phyloP scores from a whole-genome alignment of 2,329 filamentous ascomycete genomes.

The Xylaria sp. region DNA sequence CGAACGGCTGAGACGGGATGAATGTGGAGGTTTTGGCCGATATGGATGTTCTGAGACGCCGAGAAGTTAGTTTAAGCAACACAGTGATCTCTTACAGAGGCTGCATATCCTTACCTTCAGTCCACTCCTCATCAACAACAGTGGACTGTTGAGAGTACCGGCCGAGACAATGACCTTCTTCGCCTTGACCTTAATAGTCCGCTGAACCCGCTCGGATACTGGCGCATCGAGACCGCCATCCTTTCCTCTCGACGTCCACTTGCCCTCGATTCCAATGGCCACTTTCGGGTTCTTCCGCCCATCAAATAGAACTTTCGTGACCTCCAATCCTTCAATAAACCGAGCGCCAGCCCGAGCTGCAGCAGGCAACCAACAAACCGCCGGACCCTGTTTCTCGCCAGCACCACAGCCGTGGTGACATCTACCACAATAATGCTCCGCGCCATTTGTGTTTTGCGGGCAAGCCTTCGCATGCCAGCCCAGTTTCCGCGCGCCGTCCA shows the following conservation, averaged over 20 bases:
- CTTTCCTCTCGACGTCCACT: slow-evolving; percentile 67
- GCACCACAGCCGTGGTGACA: slow-evolving; percentile 42
- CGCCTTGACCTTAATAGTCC: slow-evolving; percentile 66
- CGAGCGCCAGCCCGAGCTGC: slow-evolving; percentile 59
- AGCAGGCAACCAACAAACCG: slow-evolving; percentile 62
- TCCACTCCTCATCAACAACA: slow-evolving; percentile 72
- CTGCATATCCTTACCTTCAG: slow-evolving; percentile 49
- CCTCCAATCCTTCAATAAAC: slow-evolving; percentile 64
- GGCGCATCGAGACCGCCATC: slow-evolving; percentile 52
- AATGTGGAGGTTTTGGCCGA: slow-evolving; percentile 75
- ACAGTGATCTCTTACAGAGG: not conserved
- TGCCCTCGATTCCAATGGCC: slow-evolving; percentile 66
- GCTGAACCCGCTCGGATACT: slow-evolving; percentile 42
- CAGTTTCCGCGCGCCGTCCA: slow-evolving; percentile 61
- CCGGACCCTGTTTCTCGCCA: slow-evolving; percentile 62
- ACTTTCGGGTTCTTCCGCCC: slow-evolving; percentile 42
- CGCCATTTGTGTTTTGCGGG: slow-evolving; percentile 63
- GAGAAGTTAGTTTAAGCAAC: not conserved
- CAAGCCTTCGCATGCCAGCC: slow-evolving; percentile 59
- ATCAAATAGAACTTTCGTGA: slow-evolving; percentile 54
- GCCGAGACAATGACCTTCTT: slow-evolving; percentile 75
- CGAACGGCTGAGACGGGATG: slow-evolving; percentile 63
- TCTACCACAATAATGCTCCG: slow-evolving; percentile 55
- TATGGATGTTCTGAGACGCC: slow-evolving; percentile 60
- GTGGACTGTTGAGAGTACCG: slow-evolving; percentile 70